Evolutionary conservation across 2,329 filamentous ascomycete species (phyloP), one percentile per base, ranked within the genome.

Genomic region (Talaromyces sp.): DNA sequence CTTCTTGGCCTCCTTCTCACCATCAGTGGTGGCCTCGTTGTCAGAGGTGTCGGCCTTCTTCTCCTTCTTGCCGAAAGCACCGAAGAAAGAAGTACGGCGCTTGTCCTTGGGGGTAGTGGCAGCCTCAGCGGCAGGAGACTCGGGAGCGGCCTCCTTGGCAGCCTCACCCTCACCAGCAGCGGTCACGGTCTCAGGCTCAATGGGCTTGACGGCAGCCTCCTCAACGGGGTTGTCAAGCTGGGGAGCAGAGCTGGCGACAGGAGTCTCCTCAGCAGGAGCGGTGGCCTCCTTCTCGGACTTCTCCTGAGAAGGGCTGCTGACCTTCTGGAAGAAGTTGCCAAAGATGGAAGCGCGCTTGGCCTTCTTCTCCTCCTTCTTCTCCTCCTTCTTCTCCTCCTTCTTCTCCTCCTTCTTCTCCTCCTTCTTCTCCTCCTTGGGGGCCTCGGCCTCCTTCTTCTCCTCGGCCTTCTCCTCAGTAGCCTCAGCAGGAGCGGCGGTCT

Each of bases 311-410:
- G 75, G 75, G 69, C 71, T 77, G 56, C 69, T 66, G 45, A 77
- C 72, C 82, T 93, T 93, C 83, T 90, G 88, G 75, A 82, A 83
- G 70, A 90, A 86, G 68, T 85, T 86, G 65, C 85, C 85, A 76
- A 95, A 95, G 67, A 92, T 87, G 62, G 90, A 94, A 75, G 86
- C 86, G 74, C 91, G 89, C 89, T 95, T 96, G 75, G 76, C 62
- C 75, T 86, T 84, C 55, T 77, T 75, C 55, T 77, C 77, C 50
- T 76, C 66, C 54, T 70, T 73, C 61, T 65, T 64, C 43, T 72
- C 67, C 39, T 72, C 67, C 52, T 76, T 76, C 43, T 47, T 37
- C 49, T 66, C n/a, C n/a, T n/a, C n/a, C 39, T 72, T 67, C 52
- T 76, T 76, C 43, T 47, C 36, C 49, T 66, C n/a, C n/a, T 60